phyloP scores from a whole-genome alignment of 2,329 filamentous ascomycete genomes.

The Colletotrichum filicis region DNA sequence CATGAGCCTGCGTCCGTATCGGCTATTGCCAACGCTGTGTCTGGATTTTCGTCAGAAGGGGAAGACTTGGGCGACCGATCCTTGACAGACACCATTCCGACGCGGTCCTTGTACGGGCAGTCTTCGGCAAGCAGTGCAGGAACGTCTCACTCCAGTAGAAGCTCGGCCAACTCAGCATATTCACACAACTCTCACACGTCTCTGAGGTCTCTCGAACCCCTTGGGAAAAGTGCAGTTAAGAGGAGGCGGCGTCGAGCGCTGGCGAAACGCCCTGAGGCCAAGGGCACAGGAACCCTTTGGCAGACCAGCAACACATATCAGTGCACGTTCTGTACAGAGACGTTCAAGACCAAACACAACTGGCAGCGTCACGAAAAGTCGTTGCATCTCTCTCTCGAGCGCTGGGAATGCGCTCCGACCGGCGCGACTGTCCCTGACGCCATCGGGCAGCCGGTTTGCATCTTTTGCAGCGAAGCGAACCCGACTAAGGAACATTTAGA shows the following conservation, averaged over 20 bases:
- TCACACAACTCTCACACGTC: constrained; percentile 24
- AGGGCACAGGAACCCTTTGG: constrained; percentile 4
- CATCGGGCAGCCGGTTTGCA: constrained; percentile 48
- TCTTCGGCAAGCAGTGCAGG: constrained; percentile 38
- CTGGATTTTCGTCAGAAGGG: not conserved
- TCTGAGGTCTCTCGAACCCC: not conserved
- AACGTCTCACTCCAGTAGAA: constrained; percentile 32
- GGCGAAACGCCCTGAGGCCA: not conserved
- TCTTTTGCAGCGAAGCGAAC: constrained; percentile 48
- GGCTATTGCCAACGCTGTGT: constrained; percentile 37
- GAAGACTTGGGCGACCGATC: not conserved
- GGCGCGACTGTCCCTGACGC: constrained; percentile 42
- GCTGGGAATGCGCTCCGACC: constrained; percentile 53
- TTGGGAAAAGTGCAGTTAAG: not conserved
- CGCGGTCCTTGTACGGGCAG: constrained; percentile 4
- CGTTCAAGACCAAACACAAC: constrained; percentile 56
- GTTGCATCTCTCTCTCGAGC: constrained; percentile 53
- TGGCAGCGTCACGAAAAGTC: constrained; percentile 63
- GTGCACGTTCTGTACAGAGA: constrained; percentile 59
- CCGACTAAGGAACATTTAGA: constrained; percentile 48
- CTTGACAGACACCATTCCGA: constrained; percentile 10
- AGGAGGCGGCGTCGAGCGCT: constrained; percentile 11
- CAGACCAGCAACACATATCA: constrained; percentile 42
- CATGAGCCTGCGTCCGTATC: constrained; percentile 39
- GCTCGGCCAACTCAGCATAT: constrained; percentile 32